Evolutionary conservation across 2,329 filamentous ascomycete genomes (phyloP).

Genomic region (Tolypocladium ovalisporum): DNA sequence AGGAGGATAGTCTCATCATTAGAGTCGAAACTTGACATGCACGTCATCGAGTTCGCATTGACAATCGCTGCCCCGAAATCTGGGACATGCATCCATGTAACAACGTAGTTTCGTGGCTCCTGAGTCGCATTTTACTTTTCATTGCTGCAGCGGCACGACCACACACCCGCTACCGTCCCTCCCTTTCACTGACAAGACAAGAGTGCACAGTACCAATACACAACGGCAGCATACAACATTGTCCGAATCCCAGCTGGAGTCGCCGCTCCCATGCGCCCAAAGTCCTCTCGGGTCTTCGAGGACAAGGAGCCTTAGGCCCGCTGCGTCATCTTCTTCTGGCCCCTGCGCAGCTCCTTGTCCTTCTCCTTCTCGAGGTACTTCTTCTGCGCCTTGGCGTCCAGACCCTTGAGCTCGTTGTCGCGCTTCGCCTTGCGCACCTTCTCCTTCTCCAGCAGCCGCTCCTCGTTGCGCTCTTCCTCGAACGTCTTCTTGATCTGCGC

Average conservation of each 20-base stretch:
- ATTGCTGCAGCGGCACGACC: not conserved
- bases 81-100: not conserved
- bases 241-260: not conserved
- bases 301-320: slow-evolving; percentile 29
- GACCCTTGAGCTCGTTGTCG: slow-evolving; percentile 65
- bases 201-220: slow-evolving; percentile 3
- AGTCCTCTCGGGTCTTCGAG: not conserved
- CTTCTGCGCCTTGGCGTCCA: slow-evolving; percentile 76
- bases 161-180: not conserved
- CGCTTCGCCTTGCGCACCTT: slow-evolving; percentile 80
- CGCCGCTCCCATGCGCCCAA: not conserved
- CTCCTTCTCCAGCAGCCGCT: slow-evolving; percentile 61
- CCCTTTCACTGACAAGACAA: not conserved
- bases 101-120: not conserved
- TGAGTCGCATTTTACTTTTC: not conserved
- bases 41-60: no score
- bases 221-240: not conserved
- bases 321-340: slow-evolving; percentile 42
- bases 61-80: not conserved
- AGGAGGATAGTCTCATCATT: not conserved
- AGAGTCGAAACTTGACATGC: no score
- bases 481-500: slow-evolving; percentile 68
- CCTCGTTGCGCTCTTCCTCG: slow-evolving; percentile 73
- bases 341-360: slow-evolving; percentile 56
- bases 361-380: slow-evolving; percentile 74